phyloP scores from a whole-genome alignment of 2,329 filamentous ascomycete genomes.

The Pochonia chlamydosporia region DNA sequence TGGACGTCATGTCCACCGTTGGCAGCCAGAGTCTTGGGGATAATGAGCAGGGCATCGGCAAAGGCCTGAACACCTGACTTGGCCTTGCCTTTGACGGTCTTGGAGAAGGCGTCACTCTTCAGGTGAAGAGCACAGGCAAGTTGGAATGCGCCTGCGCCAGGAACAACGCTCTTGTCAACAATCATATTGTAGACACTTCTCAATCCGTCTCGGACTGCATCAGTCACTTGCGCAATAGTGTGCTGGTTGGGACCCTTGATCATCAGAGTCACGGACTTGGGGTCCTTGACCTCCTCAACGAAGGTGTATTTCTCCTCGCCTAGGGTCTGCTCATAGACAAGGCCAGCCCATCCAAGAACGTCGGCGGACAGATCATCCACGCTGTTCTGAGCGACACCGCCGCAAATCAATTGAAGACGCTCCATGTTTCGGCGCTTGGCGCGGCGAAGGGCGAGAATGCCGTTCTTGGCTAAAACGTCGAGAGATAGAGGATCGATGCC shows the following conservation, averaged over 20 bases:
- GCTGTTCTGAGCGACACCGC: slow-evolving; percentile 88
- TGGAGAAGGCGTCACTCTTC: slow-evolving; percentile 78
- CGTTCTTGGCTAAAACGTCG: slow-evolving; percentile 96
- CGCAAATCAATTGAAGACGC: slow-evolving; percentile 89
- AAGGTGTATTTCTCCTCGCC: slow-evolving; percentile 99
- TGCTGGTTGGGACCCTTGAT: slow-evolving; percentile 98
- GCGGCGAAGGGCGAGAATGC: slow-evolving; percentile 86
- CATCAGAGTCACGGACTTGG: slow-evolving; percentile 93
- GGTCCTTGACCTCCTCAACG: slow-evolving; percentile 96
- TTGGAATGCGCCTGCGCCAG: slow-evolving; percentile 92
- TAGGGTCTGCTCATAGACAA: slow-evolving; percentile 94
- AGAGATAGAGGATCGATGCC: slow-evolving; percentile 95
- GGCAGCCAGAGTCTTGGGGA: slow-evolving; percentile 93
- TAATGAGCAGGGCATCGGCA: slow-evolving; percentile 87
- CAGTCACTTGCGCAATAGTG: slow-evolving; percentile 94
- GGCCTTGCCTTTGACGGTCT: slow-evolving; percentile 94
- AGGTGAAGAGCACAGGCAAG: slow-evolving; percentile 85
- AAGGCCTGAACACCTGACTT: slow-evolving; percentile 95
- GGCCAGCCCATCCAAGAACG: slow-evolving; percentile 88
- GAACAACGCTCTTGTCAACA: slow-evolving; percentile 93
- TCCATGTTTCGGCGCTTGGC: slow-evolving; percentile 99
- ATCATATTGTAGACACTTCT: slow-evolving; percentile 99
- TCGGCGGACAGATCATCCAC: slow-evolving; percentile 88
- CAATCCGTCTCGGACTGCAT: slow-evolving; percentile 90
- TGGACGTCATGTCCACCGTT: slow-evolving; percentile 97